Evolutionary conservation across 2,329 filamentous ascomycete genomes (phyloP).

Genomic region (Xylaria sp.): DNA sequence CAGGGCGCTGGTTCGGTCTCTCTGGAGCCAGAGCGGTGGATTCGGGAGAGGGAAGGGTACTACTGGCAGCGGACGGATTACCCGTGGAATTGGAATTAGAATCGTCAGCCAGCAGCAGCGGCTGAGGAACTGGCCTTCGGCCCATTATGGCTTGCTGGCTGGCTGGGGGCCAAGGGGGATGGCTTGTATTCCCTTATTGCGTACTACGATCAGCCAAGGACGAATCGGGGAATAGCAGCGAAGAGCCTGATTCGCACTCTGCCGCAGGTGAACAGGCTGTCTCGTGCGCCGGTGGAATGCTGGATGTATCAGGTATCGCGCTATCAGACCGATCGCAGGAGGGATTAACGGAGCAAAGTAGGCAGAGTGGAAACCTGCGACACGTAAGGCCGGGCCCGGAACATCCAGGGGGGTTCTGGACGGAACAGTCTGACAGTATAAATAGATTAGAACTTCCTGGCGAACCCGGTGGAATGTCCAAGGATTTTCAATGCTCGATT

Average conservation of each 20-base stretch:
- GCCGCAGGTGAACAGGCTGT: conserved; percentile 39
- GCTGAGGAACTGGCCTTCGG: conserved; percentile 62
- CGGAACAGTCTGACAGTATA: too few species aligned
- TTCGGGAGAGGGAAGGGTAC: conserved; percentile 27
- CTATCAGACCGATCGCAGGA: conserved; percentile 34
- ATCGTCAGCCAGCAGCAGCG: conserved; percentile 55
- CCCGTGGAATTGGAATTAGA: conserved; percentile 39
- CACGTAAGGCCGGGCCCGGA: conserved; percentile 22
- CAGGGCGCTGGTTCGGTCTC: conserved; percentile 29
- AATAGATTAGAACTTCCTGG: background rate
- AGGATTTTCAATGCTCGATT: background rate
- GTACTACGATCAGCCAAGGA: conserved; percentile 9
- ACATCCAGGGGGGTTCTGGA: background rate
- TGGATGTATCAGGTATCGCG: conserved; percentile 35
- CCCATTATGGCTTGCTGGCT: conserved; percentile 47
- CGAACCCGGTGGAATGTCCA: background rate
- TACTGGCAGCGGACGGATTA: conserved; percentile 33
- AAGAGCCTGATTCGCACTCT: conserved; percentile 38
- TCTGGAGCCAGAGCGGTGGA: conserved; percentile 26
- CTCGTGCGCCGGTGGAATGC: conserved; percentile 41
- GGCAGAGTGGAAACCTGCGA: conserved; percentile 39
- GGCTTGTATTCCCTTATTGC: background rate
- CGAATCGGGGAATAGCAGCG: conserved; percentile 34
- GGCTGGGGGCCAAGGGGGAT: background rate
- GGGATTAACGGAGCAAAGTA: conserved; percentile 37